Conservation (phyloP, 257 asterid species). For the Fraxinus excelsior region DNA sequence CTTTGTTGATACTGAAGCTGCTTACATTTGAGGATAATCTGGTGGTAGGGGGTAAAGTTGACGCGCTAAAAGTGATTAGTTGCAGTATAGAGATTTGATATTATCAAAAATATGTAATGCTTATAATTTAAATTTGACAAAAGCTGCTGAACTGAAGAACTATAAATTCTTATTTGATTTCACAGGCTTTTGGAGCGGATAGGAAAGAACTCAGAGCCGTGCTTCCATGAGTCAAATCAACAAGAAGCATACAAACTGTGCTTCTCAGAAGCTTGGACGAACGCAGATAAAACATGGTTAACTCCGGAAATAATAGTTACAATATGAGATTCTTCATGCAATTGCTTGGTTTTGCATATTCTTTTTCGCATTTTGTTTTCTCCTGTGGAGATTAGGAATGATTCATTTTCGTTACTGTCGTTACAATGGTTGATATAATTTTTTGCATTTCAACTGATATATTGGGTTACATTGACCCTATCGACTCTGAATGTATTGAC, state of each 20-base stretch:
- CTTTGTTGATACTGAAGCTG: conserved; percentile 1
- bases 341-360: not conserved
- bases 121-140: not conserved
- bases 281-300: not conserved
- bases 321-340: not conserved
- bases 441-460: too few species aligned
- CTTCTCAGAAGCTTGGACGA: not conserved
- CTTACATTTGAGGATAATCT: not conserved
- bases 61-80: not conserved
- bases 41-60: not conserved
- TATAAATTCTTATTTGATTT: not conserved
- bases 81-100: not conserved
- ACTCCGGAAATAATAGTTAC: not conserved
- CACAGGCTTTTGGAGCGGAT: conserved; percentile 88
- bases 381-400: not conserved
- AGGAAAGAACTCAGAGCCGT: conserved; percentile 73
- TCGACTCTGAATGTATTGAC: not conserved
- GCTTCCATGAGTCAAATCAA: conserved; percentile 63
- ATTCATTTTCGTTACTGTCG: not conserved
- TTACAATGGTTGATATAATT: not conserved
- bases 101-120: not conserved
- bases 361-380: not conserved
- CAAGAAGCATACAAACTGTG: conserved; percentile 1
- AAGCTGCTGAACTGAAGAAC: not conserved
- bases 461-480: not conserved